Evolutionary conservation across 768 basidiomycete genomes (phyloP).

Genomic region (Suillus americanus): DNA sequence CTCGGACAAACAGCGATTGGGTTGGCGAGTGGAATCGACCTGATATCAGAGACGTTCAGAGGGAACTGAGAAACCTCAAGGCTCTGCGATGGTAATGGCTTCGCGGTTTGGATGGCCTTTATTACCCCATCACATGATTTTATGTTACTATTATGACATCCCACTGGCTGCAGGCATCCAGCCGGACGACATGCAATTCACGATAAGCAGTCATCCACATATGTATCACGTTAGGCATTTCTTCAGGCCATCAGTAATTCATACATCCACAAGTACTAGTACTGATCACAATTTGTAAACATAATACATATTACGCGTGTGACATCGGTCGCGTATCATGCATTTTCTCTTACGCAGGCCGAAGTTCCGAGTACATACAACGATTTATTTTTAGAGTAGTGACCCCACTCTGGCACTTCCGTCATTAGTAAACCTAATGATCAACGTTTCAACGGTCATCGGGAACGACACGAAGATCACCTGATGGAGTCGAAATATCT

Average conservation of each 20-base stretch:
- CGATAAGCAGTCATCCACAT: background rate
- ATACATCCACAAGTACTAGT: too few species aligned
- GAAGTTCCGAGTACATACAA: too few species aligned
- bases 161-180: conserved; percentile 19
- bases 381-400: too few species aligned
- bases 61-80: conserved; percentile 32
- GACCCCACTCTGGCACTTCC: too few species aligned
- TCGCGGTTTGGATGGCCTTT: background rate
- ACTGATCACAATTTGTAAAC: background rate
- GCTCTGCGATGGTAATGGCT: background rate
- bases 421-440: too few species aligned
- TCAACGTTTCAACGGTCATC: too few species aligned
- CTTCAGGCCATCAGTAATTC: too few species aligned
- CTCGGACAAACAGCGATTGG: conserved; percentile 25
- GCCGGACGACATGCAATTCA: conserved; percentile 4
- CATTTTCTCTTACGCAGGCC: too few species aligned
- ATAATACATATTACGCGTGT: background rate
- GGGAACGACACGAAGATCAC: too few species aligned
- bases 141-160: background rate
- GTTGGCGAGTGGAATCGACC: conserved; percentile 42
- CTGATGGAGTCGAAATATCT: too few species aligned
- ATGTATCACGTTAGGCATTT: conserved; percentile 11
- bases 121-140: background rate
- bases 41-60: conserved; percentile 39
- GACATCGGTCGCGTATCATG: background rate